Evolutionary conservation across 176 grass and related monocot species (phyloP).

Genomic region (Coix lacrymajobi): DNA sequence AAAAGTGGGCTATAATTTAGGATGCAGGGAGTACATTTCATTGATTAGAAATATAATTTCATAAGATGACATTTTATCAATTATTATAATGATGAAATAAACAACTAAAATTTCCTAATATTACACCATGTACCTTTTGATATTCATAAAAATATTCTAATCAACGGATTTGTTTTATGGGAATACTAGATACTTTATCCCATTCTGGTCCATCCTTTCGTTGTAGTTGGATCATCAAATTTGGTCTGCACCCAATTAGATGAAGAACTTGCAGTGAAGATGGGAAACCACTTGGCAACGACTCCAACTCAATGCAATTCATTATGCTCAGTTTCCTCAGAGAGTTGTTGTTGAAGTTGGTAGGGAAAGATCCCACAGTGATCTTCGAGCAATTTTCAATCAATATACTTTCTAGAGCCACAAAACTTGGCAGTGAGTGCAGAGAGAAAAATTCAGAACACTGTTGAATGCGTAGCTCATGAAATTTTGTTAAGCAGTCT

Average conservation of each 20-base stretch:
- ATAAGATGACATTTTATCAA: neutral
- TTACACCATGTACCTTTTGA: neutral
- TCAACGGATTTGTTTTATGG: slow-evolving; percentile 23
- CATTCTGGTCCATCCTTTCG: slow-evolving; percentile 30
- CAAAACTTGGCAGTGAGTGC: slow-evolving; percentile 22
- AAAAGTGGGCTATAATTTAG: neutral
- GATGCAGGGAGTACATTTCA: neutral
- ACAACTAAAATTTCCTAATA: neutral
- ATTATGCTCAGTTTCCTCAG: slow-evolving; percentile 50
- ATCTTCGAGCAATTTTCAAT: slow-evolving; percentile 43
- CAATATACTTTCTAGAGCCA: slow-evolving; percentile 21
- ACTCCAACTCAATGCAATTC: slow-evolving; percentile 36
- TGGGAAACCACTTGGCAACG: slow-evolving; percentile 36
- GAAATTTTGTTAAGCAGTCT: slow-evolving; percentile 19
- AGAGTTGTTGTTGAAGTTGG: slow-evolving; percentile 22
- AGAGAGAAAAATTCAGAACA: slow-evolving; percentile 38
- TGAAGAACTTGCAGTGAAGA: slow-evolving; percentile 43
- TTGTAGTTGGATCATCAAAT: slow-evolving; percentile 18
- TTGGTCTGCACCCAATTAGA: slow-evolving; percentile 41
- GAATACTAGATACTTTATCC: slow-evolving; percentile 36
- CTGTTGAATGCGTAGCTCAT: slow-evolving; percentile 38
- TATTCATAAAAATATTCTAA: neutral
- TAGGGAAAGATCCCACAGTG: slow-evolving; percentile 44
- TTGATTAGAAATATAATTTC: neutral
- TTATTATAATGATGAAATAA: neutral